Evolutionary conservation across 495 filamentous ascomycete species (phyloP).

Genomic region (Daldinia childiae): DNA sequence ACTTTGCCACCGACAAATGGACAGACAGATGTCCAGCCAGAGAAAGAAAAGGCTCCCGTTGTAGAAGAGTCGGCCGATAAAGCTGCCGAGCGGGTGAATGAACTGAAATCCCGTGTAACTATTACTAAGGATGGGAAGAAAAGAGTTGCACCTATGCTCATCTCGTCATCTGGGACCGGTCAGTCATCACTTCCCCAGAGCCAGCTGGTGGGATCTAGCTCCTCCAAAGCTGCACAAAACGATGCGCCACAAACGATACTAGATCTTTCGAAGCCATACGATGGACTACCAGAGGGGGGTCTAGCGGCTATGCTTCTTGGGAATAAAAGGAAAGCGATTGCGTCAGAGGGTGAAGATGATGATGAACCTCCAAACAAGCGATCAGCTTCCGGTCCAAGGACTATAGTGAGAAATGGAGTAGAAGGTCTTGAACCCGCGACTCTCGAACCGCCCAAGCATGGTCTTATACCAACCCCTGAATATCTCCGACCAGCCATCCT

Average conservation of each 20-base stretch:
- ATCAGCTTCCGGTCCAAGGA: slow-evolving; percentile 70
- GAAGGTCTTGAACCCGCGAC: slow-evolving; percentile 79
- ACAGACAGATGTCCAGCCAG: slow-evolving; percentile 50
- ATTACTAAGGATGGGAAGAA: slow-evolving; percentile 98
- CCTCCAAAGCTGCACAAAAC: slow-evolving; percentile 65
- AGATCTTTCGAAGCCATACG: slow-evolving; percentile 93
- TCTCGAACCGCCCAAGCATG: slow-evolving; percentile 61
- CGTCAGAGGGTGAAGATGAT: slow-evolving; percentile 70
- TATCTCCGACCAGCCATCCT: slow-evolving; percentile 88
- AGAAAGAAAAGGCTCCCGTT: slow-evolving; percentile 51
- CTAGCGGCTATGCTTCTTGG: slow-evolving; percentile 85
- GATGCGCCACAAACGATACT: slow-evolving; percentile 86
- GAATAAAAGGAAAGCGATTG: slow-evolving; percentile 86
- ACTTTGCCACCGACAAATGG: slow-evolving; percentile 48
- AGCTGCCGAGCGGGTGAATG: slow-evolving; percentile 72
- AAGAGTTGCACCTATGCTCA: slow-evolving; percentile 87
- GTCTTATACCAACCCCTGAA: slow-evolving; percentile 78
- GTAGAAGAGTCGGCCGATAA: slow-evolving; percentile 62
- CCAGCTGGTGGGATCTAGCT: slow-evolving; percentile 77
- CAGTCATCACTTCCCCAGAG: slow-evolving; percentile 89
- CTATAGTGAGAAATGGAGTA: slow-evolving; percentile 76
- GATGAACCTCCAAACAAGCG: slow-evolving; percentile 71
- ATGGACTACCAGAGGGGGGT: slow-evolving; percentile 91
- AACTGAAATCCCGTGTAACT: slow-evolving; percentile 87
- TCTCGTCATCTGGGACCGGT: slow-evolving; percentile 83